Base-by-base conservation (phyloP, 1,139 yeast species). In the Spencermartinsiella ligniputridi region DNA sequence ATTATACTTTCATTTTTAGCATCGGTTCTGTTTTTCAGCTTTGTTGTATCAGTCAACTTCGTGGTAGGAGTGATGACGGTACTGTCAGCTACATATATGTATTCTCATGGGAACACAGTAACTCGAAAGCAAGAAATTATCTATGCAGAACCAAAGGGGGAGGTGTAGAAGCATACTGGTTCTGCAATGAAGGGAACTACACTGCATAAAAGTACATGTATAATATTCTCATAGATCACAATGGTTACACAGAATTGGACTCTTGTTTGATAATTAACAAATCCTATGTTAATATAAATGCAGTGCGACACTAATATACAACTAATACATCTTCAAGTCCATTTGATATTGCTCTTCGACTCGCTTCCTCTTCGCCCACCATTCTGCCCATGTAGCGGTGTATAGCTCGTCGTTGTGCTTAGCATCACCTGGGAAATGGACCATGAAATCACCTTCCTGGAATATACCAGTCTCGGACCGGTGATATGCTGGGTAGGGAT, bases 1-100 rank as follows among this genome's bases (percentile, higher is more conserved):
- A 64, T 64, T 41, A 55, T 64, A 18, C 49, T 64, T 19, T 62
- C 67, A 6, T 63, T 63, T 35, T 49, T 62, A 16, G 67, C 66
- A 3, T 53, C 61, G 29, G 58, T 61, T 20, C 51, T 54, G 37
- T 48, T 64, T 34, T 64, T 64, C 46, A 58, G 56, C 40, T 62
- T 64, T 24, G 50, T 47, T 18, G 54, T 64, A 39, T 56, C 66
- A 9, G 39, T 48, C n/a, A 58, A 58, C 45, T 63, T 64, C 44
- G 51, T 58, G 18, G 40, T 59, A 13, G 68, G 68, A 2, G 62
- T 65, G 1, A 34, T 52, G 3, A 39, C 60, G 22, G 68, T 64
- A 9, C 51, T 64, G 24, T 44, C 49, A 13, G 64, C 69, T 2
- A 63, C 69, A 2, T 63, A 54, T 50, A 39, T 58, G 35, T 60